These are phyloP conservation scores for Rosellinia necatrix DNA, from an alignment of 2,329 filamentous ascomycete species.

Conservation along the genomic window DNA sequence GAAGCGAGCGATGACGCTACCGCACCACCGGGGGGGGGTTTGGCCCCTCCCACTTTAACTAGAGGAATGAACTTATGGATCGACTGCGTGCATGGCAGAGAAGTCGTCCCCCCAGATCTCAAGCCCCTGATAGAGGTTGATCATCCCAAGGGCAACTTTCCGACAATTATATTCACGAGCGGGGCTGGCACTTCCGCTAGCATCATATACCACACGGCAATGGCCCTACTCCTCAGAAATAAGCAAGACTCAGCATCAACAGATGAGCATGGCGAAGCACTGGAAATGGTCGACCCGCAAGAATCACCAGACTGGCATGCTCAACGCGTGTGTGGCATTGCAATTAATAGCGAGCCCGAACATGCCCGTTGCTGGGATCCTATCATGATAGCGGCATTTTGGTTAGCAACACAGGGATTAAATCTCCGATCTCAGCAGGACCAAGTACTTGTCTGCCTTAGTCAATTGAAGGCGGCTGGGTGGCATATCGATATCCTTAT, in stretches of 20 bases:
- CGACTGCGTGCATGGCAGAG: slow-evolving; percentile 12
- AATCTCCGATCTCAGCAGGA: slow-evolving; percentile 19
- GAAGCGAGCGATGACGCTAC: background rate
- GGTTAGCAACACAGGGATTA: slow-evolving; percentile 19
- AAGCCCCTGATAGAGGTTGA: slow-evolving; percentile 18
- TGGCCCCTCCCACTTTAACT: too few relatives aligned
- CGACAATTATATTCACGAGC: slow-evolving; percentile 21
- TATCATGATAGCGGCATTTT: slow-evolving; percentile 28
- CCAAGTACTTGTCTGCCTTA: slow-evolving; percentile 20
- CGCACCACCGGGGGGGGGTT: too few relatives aligned
- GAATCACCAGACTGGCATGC: slow-evolving; percentile 26
- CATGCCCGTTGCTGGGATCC: slow-evolving; percentile 28
- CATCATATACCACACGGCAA: slow-evolving; percentile 27
- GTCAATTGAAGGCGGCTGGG: slow-evolving; percentile 22
- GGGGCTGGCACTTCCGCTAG: slow-evolving; percentile 28
- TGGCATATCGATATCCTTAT: slow-evolving; percentile 26
- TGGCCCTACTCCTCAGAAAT: slow-evolving; percentile 27
- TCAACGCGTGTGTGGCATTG: slow-evolving; percentile 30
- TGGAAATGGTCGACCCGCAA: slow-evolving; percentile 1
- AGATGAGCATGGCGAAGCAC: background rate
- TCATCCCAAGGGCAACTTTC: slow-evolving; percentile 11
- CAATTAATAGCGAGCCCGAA: slow-evolving; percentile 27
- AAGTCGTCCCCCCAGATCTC: slow-evolving; percentile 15
- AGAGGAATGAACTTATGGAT: slow-evolving; percentile 6
- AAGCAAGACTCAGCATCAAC: background rate